Conservation (phyloP, 78 protist genomes). For the Dictyostelium brefeldianum region DNA sequence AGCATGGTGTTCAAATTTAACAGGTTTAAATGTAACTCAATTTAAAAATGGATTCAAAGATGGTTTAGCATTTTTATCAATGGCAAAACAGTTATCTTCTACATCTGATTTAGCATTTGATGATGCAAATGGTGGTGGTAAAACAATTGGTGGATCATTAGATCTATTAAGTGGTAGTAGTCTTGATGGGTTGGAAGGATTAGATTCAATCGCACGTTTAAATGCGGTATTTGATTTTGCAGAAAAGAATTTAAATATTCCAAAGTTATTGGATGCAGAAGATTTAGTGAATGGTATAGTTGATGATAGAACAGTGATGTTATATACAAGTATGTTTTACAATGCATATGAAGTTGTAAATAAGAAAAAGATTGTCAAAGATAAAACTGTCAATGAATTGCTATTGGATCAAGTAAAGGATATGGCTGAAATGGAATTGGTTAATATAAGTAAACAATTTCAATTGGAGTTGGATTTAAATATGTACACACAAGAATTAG, state of each 20-base stretch:
- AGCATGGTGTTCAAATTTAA: conserved; percentile 66
- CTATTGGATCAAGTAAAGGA: conserved; percentile 34
- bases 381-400: conserved; percentile 1
- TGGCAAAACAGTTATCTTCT: conserved; percentile 23
- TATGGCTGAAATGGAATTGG: conserved; percentile 3
- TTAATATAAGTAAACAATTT: not conserved
- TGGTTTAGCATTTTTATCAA: conserved; percentile 69
- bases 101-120: not conserved
- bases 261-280: conserved; percentile 78
- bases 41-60: conserved; percentile 74
- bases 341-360: conserved; percentile 51
- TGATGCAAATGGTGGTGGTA: not conserved
- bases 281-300: conserved; percentile 72
- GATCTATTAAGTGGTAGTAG: not conserved
- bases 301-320: conserved; percentile 82
- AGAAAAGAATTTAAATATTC: conserved; percentile 72
- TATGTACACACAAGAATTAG: conserved; percentile 62
- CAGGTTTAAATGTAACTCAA: conserved; percentile 58
- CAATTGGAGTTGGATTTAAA: conserved; percentile 29
- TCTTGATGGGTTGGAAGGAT: not conserved
- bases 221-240: conserved; percentile 78
- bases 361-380: not conserved
- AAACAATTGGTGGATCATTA: not conserved
- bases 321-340: conserved; percentile 82
- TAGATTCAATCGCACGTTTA: conserved; percentile 42